Conservation (phyloP, 2,329 filamentous ascomycete species). For the Magnaporthiopsis rhizophila region DNA sequence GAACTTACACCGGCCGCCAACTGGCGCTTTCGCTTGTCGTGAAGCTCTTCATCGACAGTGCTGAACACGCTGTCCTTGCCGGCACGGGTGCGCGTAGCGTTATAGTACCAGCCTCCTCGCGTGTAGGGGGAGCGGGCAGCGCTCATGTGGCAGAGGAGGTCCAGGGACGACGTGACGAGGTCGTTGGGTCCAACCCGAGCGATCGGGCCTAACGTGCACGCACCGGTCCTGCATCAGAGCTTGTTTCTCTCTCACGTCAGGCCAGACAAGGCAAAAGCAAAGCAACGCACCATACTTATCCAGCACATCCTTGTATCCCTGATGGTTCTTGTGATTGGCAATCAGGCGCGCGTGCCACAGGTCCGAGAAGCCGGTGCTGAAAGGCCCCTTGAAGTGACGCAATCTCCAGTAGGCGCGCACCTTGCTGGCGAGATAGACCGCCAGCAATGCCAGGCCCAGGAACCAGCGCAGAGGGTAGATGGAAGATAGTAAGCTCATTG, state of each 20-base stretch:
- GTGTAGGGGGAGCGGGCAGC: constrained; percentile 23
- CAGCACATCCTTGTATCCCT: constrained; percentile 17
- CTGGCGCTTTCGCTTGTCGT: constrained; percentile 35
- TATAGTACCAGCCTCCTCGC: constrained; percentile 21
- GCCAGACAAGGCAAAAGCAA: background rate
- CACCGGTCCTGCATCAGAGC: background rate
- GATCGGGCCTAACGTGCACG: constrained; percentile 19
- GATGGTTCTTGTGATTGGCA: constrained; percentile 18
- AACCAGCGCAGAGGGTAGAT: background rate
- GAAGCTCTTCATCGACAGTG: constrained; percentile 27
- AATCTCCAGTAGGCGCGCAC: constrained; percentile 15
- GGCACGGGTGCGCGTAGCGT: constrained; percentile 26
- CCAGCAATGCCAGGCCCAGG: background rate
- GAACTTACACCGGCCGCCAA: constrained; percentile 34
- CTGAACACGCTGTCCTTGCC: constrained; percentile 25
- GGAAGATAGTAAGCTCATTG: background rate
- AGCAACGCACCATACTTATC: constrained; percentile 19
- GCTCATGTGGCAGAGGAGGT: constrained; percentile 25
- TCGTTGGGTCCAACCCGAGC: constrained; percentile 28
- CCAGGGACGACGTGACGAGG: constrained; percentile 26
- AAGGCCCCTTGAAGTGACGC: constrained; percentile 26
- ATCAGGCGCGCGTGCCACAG: constrained; percentile 23
- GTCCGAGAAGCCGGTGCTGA: constrained; percentile 24
- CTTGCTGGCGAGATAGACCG: background rate
- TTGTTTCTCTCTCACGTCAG: too few species aligned